These are phyloP conservation scores for Torulaspora maleeae DNA, from an alignment of 805 yeast genomes.

Conservation along the genomic window DNA sequence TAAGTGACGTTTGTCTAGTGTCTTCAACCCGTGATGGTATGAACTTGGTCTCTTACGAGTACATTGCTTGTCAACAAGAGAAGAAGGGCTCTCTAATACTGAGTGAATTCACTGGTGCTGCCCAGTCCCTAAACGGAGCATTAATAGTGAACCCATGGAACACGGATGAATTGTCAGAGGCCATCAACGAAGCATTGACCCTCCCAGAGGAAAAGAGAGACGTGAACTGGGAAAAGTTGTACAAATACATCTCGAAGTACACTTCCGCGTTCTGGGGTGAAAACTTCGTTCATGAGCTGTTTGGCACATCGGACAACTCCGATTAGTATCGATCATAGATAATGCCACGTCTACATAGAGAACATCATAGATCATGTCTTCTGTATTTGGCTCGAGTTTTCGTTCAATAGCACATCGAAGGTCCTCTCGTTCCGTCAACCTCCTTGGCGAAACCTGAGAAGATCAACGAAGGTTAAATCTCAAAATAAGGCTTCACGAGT, in stretches of 20 bases:
- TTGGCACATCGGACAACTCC: slow-evolving; percentile 34
- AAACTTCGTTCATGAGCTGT: slow-evolving; percentile 83
- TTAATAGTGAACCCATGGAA: slow-evolving; percentile 97
- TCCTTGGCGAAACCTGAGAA: neutral
- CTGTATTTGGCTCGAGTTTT: neutral
- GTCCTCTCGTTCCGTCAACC: slow-evolving; percentile 1
- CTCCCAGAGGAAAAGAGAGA: slow-evolving; percentile 74
- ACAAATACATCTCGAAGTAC: slow-evolving; percentile 83
- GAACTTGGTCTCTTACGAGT: slow-evolving; percentile 95
- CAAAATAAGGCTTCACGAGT: neutral
- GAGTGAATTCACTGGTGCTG: slow-evolving; percentile 99
- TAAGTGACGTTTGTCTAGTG: slow-evolving; percentile 87
- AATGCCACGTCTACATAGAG: neutral
- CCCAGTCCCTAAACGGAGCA: slow-evolving; percentile 93
- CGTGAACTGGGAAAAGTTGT: slow-evolving; percentile 76
- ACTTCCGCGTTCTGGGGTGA: slow-evolving; percentile 98
- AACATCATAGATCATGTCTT: neutral
- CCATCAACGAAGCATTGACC: slow-evolving; percentile 82
- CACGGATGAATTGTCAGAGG: slow-evolving; percentile 84
- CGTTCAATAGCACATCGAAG: neutral
- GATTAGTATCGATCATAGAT: neutral
- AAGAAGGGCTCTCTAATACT: slow-evolving; percentile 81
- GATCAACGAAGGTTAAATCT: neutral
- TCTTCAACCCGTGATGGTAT: slow-evolving; percentile 96
- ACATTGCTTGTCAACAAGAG: slow-evolving; percentile 89